Evolutionary conservation across 768 basidiomycete species (phyloP).

Genomic region (Rhizopogon sp.): DNA sequence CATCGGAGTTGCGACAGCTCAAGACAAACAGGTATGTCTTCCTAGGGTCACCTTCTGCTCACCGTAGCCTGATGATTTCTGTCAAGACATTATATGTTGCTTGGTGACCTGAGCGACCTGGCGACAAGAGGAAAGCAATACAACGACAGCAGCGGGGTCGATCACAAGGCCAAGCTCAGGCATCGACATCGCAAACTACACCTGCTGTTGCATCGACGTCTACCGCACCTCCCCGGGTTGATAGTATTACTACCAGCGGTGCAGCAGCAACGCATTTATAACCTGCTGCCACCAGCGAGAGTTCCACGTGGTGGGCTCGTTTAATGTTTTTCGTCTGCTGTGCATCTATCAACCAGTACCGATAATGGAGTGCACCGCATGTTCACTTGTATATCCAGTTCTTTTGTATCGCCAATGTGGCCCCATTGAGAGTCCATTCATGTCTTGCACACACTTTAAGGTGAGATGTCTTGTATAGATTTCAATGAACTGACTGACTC

Average conservation of each 20-base stretch:
- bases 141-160: not conserved
- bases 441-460: no score
- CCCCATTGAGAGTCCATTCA: no score
- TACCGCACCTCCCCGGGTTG: not conserved
- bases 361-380: no score
- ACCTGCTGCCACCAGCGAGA: not conserved
- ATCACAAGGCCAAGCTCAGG: not conserved
- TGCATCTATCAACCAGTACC: no score
- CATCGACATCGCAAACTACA: not conserved
- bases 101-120: not conserved
- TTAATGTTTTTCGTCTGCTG: not conserved
- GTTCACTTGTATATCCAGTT: no score
- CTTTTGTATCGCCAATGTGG: no score
- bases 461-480: no score
- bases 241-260: not conserved
- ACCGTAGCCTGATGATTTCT: not conserved
- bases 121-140: no score
- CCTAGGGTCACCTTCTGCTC: not conserved
- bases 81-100: not conserved
- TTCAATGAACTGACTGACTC: no score
- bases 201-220: not conserved
- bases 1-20: not conserved
- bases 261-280: not conserved
- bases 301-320: not conserved
- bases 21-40: not conserved